phyloP scores from a whole-genome alignment of 2,329 filamentous ascomycete genomes.

The Helotiales sp. region DNA sequence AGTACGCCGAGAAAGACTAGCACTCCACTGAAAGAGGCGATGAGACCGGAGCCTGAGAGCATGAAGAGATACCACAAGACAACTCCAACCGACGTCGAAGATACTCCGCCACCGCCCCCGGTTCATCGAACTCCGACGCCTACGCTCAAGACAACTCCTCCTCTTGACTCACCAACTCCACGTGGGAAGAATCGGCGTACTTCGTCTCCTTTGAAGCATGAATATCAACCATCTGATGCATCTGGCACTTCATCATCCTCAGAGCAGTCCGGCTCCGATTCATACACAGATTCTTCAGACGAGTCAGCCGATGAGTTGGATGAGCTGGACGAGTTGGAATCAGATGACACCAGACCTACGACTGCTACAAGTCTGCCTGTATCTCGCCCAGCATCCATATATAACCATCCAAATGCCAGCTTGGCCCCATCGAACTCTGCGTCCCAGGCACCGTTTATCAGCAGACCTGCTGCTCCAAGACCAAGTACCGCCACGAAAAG shows the following conservation, averaged over 20 bases:
- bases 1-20: slow-evolving; percentile 22
- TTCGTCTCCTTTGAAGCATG: slow-evolving; percentile 94
- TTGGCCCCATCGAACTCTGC: slow-evolving; percentile 81
- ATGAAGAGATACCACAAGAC: slow-evolving; percentile 20
- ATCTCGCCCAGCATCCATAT: slow-evolving; percentile 35
- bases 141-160: slow-evolving; percentile 43
- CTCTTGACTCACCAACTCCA: slow-evolving; percentile 37
- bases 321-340: slow-evolving; percentile 57
- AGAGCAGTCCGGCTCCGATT: slow-evolving; percentile 54
- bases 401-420: slow-evolving; percentile 49
- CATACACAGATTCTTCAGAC: slow-evolving; percentile 51
- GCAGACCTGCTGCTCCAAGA: slow-evolving; percentile 41
- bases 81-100: slow-evolving; percentile 30
- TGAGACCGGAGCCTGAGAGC: slow-evolving; percentile 28
- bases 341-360: slow-evolving; percentile 23
- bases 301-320: slow-evolving; percentile 56
- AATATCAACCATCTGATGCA: slow-evolving; percentile 86
- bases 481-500: slow-evolving; percentile 34
- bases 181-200: slow-evolving; percentile 64
- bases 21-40: slow-evolving; percentile 29
- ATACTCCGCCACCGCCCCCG: slow-evolving; percentile 41
- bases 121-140: slow-evolving; percentile 48
- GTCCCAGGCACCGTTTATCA: slow-evolving; percentile 72
- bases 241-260: slow-evolving; percentile 67
- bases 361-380: slow-evolving; percentile 40